phyloP scores from a whole-genome alignment of 768 basidiomycete species.

The Saitozyma podzolica region DNA sequence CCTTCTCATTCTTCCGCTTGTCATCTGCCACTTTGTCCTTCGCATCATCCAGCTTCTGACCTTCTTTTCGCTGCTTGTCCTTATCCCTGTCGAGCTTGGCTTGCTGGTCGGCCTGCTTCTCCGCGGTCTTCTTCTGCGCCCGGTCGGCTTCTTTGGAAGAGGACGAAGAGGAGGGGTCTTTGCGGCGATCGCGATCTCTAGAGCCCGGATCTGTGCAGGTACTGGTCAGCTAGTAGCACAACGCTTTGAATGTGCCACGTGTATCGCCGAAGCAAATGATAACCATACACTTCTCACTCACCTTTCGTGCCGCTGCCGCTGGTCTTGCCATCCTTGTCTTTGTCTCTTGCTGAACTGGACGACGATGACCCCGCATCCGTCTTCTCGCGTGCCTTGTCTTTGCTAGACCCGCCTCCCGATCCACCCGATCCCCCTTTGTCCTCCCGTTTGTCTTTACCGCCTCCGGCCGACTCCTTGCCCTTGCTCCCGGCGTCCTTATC shows the following conservation, averaged over 20 bases:
- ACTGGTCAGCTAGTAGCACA: no score
- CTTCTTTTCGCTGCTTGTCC: constrained; percentile 3
- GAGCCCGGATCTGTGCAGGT: no score
- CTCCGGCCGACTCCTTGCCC: no score
- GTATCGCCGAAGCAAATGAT: no score
- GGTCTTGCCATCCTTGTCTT: background rate
- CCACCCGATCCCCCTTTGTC: background rate
- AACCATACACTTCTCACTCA: no score
- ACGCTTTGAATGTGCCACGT: no score
- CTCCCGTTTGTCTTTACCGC: constrained; percentile 1
- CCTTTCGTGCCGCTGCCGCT: background rate
- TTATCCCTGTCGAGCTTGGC: background rate
- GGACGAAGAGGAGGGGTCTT: background rate
- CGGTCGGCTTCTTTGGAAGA: background rate
- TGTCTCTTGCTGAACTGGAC: background rate
- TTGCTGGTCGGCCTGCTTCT: constrained; percentile 1
- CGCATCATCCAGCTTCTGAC: background rate
- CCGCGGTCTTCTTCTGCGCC: background rate
- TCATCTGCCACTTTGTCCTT: background rate
- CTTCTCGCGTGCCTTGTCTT: background rate
- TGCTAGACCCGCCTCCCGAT: background rate
- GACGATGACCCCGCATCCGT: no score
- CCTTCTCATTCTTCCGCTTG: background rate
- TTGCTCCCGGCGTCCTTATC: no score
- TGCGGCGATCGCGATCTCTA: no score